phyloP scores from a whole-genome alignment of 2,329 filamentous ascomycete species.

The Chrysoporthe deuterocubensis region DNA sequence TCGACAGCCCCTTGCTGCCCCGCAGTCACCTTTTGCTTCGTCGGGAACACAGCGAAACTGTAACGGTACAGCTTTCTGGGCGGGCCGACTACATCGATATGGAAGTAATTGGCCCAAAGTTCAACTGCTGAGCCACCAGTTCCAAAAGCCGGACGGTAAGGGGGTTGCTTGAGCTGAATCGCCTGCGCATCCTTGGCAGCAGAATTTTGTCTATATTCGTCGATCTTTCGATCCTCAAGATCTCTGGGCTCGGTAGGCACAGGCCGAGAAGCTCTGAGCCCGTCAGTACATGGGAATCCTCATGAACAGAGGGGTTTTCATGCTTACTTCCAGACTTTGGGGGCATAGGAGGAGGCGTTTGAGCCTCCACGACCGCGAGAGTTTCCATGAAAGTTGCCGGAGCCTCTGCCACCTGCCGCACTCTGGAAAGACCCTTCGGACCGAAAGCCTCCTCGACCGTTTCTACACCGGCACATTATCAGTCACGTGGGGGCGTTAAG shows the following conservation, averaged over 20 bases:
- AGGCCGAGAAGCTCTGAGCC: not conserved
- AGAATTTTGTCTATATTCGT: not conserved
- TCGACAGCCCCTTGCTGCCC: not conserved
- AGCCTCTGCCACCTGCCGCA: not conserved
- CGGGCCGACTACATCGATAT: constrained; percentile 43
- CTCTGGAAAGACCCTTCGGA: not conserved
- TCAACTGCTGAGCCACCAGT: constrained; percentile 43
- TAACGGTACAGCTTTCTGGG: not conserved
- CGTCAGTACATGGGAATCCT: not conserved
- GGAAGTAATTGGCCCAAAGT: constrained; percentile 62
- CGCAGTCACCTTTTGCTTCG: not conserved
- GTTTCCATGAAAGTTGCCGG: not conserved
- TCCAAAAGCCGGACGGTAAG: constrained; percentile 1
- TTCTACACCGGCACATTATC: not conserved
- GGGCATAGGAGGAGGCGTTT: not conserved
- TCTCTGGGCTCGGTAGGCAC: not conserved
- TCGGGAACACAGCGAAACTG: not conserved
- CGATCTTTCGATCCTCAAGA: not conserved
- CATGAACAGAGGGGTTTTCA: not conserved
- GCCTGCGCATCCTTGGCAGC: not conserved
- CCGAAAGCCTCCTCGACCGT: not conserved
- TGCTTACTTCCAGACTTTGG: not conserved
- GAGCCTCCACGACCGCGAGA: not conserved
- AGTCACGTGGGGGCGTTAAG: not conserved
- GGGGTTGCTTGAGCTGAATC: not conserved